A percentile compares a stretch with the other conserved stretches of the same genome.
Conservation (phyloP, 139 green algal species). For the Medakamo hakoo region DNA sequence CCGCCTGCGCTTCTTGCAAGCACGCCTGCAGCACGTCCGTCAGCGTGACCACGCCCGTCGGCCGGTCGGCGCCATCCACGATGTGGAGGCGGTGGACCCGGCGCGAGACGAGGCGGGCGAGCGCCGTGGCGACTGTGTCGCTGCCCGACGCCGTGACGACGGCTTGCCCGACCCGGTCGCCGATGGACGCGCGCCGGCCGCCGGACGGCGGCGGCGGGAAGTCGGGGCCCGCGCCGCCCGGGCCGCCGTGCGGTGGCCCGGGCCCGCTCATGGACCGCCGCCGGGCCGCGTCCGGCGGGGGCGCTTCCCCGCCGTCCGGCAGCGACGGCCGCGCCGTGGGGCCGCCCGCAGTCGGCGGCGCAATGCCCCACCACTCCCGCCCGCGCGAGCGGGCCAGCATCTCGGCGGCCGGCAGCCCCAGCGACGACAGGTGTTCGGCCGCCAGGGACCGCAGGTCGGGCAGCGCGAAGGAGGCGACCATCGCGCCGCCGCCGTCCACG, state of each 20-base stretch:
- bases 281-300: too few species aligned
- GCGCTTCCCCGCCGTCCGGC: too few species aligned
- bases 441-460: background rate
- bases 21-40: background rate
- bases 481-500: background rate
- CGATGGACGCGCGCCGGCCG: background rate
- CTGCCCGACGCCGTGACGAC: background rate
- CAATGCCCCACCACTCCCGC: background rate
- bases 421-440: background rate
- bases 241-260: too few species aligned
- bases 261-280: too few species aligned
- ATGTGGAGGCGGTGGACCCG: background rate
- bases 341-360: too few species aligned
- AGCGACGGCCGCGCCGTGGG: too few species aligned
- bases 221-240: too few species aligned
- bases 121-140: background rate
- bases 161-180: background rate
- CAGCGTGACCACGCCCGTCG: background rate
- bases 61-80: background rate
- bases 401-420: background rate
- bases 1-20: background rate
- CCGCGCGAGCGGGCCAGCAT: background rate
- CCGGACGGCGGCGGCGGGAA: too few species aligned
- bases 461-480: background rate
- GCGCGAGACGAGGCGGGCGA: background rate